phyloP scores from a whole-genome alignment of 2,329 filamentous ascomycete species.

The Fusarium mundagurra region DNA sequence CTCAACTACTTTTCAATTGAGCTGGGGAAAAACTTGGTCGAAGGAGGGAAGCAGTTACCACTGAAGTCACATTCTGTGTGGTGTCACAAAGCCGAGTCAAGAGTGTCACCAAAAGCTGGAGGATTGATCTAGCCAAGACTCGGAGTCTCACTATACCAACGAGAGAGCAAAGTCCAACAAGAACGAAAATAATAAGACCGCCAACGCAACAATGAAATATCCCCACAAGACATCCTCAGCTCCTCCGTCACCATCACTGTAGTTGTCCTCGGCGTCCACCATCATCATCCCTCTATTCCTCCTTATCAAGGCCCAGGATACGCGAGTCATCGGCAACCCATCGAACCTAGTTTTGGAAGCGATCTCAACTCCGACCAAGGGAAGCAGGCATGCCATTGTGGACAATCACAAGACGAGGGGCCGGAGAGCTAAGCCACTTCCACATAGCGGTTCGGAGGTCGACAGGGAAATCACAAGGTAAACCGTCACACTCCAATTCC shows the following conservation, averaged over 20 bases:
- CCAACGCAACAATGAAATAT: rapidly evolving
- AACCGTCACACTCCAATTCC: neutral
- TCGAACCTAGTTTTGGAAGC: too few species aligned
- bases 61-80: rapidly evolving
- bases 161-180: rapidly evolving
- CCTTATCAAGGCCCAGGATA: neutral
- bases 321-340: too few species aligned
- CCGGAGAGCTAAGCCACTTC: too few species aligned
- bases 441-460: too few species aligned
- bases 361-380: too few species aligned
- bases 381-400: neutral
- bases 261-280: too few species aligned
- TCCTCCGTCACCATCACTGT: neutral
- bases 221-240: rapidly evolving
- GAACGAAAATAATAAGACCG: rapidly evolving
- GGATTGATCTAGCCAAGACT: neutral
- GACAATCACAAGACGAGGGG: too few species aligned
- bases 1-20: neutral
- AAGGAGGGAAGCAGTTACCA: rapidly evolving
- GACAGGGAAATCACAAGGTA: too few species aligned
- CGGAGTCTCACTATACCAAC: rapidly evolving
- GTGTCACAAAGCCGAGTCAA: rapidly evolving
- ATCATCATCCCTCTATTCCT: neutral
- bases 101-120: rapidly evolving
- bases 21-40: rapidly evolving